Evolutionary conservation across 176 grass and related monocot genomes (phyloP).

Genomic region (Carex littledalei): DNA sequence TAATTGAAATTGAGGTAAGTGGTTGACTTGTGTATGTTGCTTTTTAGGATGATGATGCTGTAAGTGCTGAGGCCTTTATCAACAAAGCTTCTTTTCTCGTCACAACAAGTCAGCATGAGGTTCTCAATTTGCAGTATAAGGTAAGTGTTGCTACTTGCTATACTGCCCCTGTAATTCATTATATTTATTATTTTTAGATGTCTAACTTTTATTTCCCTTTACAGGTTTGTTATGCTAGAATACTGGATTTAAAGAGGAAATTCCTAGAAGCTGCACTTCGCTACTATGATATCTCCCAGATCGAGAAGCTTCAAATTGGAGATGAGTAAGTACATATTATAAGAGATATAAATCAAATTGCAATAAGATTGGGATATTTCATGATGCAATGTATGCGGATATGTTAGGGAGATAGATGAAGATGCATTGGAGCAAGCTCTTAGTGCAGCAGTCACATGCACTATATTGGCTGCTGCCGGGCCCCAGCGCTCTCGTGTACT

Average conservation of each 20-base stretch:
- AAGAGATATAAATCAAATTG: not conserved
- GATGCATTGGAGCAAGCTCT: constrained; percentile 95
- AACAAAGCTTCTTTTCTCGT: constrained; percentile 99
- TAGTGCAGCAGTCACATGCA: constrained; percentile 93
- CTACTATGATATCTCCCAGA: constrained; percentile 97
- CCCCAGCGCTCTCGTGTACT: constrained; percentile 93
- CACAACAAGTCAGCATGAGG: constrained; percentile 77
- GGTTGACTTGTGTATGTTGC: not conserved
- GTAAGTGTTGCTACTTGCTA: constrained; percentile 27
- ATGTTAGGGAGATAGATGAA: constrained; percentile 89
- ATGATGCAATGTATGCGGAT: constrained; percentile 18
- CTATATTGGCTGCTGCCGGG: constrained; percentile 97
- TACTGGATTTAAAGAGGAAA: constrained; percentile 91
- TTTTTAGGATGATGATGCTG: constrained; percentile 85
- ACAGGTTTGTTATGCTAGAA: constrained; percentile 97
- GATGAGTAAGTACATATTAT: constrained; percentile 65
- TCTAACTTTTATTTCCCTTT: not conserved
- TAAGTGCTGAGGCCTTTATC: constrained; percentile 95
- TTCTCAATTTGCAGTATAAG: constrained; percentile 90
- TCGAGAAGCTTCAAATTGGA: constrained; percentile 91
- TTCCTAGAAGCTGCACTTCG: constrained; percentile 97
- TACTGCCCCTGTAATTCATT: not conserved
- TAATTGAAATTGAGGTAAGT: not conserved
- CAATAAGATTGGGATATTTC: not conserved
- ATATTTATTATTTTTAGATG: not conserved